Conservation (phyloP, 75 land plant genomes). For the Cryptomeria japonica region DNA sequence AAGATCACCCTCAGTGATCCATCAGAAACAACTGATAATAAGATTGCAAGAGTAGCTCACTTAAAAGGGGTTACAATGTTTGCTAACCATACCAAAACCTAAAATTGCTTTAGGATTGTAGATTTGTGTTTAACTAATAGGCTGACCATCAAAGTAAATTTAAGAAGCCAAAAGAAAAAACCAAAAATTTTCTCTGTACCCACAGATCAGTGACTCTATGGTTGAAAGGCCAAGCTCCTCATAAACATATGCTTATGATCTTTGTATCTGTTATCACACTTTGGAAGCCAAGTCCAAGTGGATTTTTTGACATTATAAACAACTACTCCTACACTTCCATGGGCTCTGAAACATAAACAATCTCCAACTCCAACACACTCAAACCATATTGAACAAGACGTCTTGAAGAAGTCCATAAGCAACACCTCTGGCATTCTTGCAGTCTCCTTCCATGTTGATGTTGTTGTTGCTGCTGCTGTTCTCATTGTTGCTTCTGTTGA, state of each 20-base stretch:
- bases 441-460: background rate
- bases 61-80: background rate
- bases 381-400: constrained; percentile 4
- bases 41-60: no score
- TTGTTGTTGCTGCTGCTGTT: background rate
- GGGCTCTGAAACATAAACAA: constrained; percentile 3
- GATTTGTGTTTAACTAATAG: background rate
- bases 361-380: constrained; percentile 11
- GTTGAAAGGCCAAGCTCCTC: background rate
- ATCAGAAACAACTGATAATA: no score
- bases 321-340: background rate
- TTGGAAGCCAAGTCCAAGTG: constrained; percentile 7
- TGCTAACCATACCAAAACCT: background rate
- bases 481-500: background rate
- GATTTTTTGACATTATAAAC: background rate
- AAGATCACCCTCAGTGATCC: no score
- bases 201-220: background rate
- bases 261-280: background rate
- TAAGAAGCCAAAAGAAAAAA: background rate
- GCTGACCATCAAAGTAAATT: background rate
- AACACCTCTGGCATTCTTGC: background rate
- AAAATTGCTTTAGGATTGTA: background rate
- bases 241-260: constrained; percentile 4
- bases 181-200: background rate
- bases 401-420: background rate